Evolutionary conservation across 305 asterid genomes (phyloP).

Genomic region (Euphrasia arctica): DNA sequence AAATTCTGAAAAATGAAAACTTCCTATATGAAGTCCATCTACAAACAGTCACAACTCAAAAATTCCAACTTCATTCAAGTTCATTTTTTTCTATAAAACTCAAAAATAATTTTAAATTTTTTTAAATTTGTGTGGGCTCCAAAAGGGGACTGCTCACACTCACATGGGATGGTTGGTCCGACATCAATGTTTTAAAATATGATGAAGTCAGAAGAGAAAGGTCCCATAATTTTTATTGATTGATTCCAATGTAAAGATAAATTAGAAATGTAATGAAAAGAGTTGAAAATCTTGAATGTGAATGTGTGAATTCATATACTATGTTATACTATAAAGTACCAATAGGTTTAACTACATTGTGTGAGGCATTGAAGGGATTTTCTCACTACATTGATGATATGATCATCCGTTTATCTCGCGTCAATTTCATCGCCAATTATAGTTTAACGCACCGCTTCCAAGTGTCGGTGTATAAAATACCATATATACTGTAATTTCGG

Average conservation of each 20-base stretch:
- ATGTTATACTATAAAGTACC: too few species aligned
- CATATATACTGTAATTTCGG: neutral
- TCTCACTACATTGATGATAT: too few species aligned
- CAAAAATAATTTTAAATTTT: neutral
- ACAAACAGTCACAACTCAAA: neutral
- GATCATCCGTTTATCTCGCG: too few species aligned
- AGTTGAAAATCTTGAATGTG: neutral
- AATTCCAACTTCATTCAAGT: neutral
- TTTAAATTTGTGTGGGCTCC: conserved; percentile 8
- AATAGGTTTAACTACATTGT: too few species aligned
- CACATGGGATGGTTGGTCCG: conserved; percentile 33
- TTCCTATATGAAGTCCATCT: neutral
- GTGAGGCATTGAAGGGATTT: too few species aligned
- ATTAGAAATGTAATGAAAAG: neutral
- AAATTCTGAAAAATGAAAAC: neutral
- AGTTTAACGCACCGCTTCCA: too few species aligned
- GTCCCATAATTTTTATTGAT: neutral
- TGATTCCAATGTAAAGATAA: too few species aligned
- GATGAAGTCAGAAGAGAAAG: conserved; percentile 23
- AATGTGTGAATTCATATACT: neutral
- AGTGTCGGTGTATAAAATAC: too few species aligned
- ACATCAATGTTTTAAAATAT: conserved; percentile 15
- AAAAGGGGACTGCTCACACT: conserved; percentile 23
- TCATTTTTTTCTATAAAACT: neutral
- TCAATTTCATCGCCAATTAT: too few species aligned